Conservation (phyloP, 352 stramenopile species). For the Elongisporangium undulatum region DNA sequence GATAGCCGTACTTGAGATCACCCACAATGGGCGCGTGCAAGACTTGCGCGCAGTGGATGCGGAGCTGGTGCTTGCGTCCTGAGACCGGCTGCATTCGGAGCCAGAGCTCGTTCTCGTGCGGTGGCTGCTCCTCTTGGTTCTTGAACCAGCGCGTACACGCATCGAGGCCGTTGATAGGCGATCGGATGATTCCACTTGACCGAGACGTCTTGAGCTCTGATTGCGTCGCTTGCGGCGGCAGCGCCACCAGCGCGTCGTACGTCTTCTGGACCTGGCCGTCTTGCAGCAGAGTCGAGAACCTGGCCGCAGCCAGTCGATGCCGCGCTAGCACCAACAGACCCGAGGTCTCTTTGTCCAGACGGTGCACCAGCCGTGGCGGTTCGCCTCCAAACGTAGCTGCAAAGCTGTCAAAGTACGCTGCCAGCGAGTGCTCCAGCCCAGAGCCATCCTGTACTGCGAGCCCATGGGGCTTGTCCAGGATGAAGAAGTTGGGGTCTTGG, state of each 20-base stretch:
- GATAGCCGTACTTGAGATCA: conserved; percentile 34
- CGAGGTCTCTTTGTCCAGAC: conserved; percentile 69
- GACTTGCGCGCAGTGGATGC: conserved; percentile 43
- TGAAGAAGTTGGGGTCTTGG: conserved; percentile 48
- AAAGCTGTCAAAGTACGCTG: conserved; percentile 36
- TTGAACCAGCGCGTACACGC: conserved; percentile 22
- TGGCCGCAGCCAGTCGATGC: conserved; percentile 53
- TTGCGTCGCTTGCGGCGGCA: conserved; percentile 14
- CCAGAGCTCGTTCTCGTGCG: conserved; percentile 25
- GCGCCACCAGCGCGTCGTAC: conserved; percentile 49
- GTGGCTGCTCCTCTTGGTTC: not conserved
- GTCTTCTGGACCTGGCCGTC: conserved; percentile 43
- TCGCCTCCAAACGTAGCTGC: conserved; percentile 16
- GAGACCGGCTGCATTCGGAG: conserved; percentile 52
- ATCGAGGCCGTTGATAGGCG: conserved; percentile 38
- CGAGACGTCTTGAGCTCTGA: not conserved
- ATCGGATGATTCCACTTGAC: not conserved
- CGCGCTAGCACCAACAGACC: conserved; percentile 63
- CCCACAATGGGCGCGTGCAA: conserved; percentile 50
- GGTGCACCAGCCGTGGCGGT: conserved; percentile 50
- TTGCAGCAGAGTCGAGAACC: conserved; percentile 46
- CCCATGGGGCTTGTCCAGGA: conserved; percentile 68
- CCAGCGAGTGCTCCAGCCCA: conserved; percentile 33
- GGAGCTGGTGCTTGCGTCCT: conserved; percentile 67
- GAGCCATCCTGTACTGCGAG: conserved; percentile 62